phyloP scores from a whole-genome alignment of 2,329 filamentous ascomycete species.

The Ilyonectria sp. region DNA sequence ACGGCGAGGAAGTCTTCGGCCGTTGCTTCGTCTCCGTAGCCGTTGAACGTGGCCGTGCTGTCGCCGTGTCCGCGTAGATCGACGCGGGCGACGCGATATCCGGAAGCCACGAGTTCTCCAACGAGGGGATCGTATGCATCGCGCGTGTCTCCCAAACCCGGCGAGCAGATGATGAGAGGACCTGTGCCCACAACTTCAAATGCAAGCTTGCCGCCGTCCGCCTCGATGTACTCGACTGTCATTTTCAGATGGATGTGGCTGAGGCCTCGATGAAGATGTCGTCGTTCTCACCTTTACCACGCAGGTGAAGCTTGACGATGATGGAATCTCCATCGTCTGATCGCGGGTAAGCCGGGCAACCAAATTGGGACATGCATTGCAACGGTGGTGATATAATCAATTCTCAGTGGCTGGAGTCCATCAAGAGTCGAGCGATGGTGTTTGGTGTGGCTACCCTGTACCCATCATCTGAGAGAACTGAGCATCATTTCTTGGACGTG shows the following conservation, averaged over 20 bases:
- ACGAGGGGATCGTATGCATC: slow-evolving; percentile 32
- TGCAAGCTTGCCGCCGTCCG: slow-evolving; percentile 35
- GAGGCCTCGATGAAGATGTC: too few species aligned
- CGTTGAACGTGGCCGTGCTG: slow-evolving; percentile 25
- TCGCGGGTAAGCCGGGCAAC: too few species aligned
- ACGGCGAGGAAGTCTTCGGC: slow-evolving; percentile 29
- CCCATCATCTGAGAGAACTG: too few species aligned
- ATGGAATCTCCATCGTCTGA: too few species aligned
- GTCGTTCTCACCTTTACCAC: too few species aligned
- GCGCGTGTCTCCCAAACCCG: slow-evolving; percentile 35
- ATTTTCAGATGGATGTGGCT: slow-evolving; percentile 2
- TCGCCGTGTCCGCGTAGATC: slow-evolving; percentile 38
- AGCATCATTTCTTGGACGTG: too few species aligned
- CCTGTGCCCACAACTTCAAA: slow-evolving; percentile 31
- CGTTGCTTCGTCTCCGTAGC: slow-evolving; percentile 32
- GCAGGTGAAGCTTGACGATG: too few species aligned
- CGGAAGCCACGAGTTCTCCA: slow-evolving; percentile 12
- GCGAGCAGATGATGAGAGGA: slow-evolving; percentile 36
- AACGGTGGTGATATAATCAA: not conserved
- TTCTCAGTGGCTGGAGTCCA: not conserved
- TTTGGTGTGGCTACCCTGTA: too few species aligned
- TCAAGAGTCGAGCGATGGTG: not conserved
- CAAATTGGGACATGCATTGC: not conserved
- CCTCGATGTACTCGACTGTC: slow-evolving; percentile 34
- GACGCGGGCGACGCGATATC: slow-evolving; percentile 33